Evolutionary conservation across 1,139 yeast species (phyloP), one percentile per base, ranked within the genome.

Genomic region (Zygoascus meyerae): DNA sequence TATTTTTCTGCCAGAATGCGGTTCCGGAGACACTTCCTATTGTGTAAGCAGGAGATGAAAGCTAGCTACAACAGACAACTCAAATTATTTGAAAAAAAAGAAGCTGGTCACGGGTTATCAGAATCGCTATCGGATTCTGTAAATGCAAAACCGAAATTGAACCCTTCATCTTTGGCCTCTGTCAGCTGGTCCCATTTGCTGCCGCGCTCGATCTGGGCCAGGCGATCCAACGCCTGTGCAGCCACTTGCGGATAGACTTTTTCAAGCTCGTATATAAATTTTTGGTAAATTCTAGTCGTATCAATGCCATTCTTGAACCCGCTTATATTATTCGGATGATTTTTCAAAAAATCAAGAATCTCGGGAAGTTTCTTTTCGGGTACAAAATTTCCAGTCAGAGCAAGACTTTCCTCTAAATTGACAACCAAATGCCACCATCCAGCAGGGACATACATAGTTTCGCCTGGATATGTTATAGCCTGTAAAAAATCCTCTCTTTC

Each of bases 381-480:
- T 5, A 86, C 92, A 64, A 87, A 89, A 61, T 89, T 89, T 55
- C 86, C 95, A 0, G 97, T 89, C 57, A 87, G 67, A 32, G 70
- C 69, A 0, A 95, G 82, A 14, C 83, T 73, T 58, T 84, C 90
- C 51, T 83, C 87, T 21, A 89, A 61, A 58, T 89, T 89, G 18
- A 87, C 85, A 21, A 89, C 97, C 36, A 81, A 71, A 68, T 89
- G 97, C 97, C 97, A 89, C 97, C 97, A 89, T 1, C 95, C 95
- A 16, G 90, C 75, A 2, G 97, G 97, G 4, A 89, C 97, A 61
- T 84, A 79, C 75, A 87, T 77, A 54, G 87, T 82, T 62, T 89
- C 95, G 5, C 92, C 92, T 0, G 90, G 85, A 55, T 79, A 79
- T 0, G 95, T 83, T 10, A 87, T 70, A 1, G 86, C 94, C 17